phyloP scores from a whole-genome alignment of 202 grass and related monocot species.

The Carex sylvatica region DNA sequence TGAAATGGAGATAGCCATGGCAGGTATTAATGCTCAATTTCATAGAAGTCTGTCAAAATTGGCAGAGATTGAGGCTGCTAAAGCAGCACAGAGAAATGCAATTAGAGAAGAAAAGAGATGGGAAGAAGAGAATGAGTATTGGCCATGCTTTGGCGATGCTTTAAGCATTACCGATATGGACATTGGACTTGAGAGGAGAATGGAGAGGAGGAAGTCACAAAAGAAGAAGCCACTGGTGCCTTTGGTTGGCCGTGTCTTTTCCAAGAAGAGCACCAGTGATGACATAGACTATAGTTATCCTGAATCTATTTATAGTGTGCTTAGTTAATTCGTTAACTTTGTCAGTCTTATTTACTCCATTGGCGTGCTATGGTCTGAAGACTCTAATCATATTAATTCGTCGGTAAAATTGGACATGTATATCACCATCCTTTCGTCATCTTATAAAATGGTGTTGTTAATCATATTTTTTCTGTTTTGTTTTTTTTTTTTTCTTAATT shows the following conservation, averaged over 20 bases:
- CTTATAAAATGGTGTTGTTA: not conserved
- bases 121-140: constrained; percentile 56
- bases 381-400: no score
- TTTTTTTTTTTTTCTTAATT: not conserved
- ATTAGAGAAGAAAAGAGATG: constrained; percentile 34
- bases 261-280: constrained; percentile 48
- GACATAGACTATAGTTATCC: constrained; percentile 43
- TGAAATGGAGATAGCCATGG: constrained; percentile 65
- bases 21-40: constrained; percentile 64
- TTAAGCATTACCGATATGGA: constrained; percentile 56
- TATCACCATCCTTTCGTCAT: not conserved
- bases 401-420: not conserved
- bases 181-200: constrained; percentile 20
- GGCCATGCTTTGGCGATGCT: constrained; percentile 64
- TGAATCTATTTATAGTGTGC: constrained; percentile 41
- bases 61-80: constrained; percentile 57
- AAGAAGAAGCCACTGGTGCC: constrained; percentile 70
- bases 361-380: no score
- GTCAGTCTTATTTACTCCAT: no score
- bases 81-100: constrained; percentile 8
- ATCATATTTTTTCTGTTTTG: not conserved
- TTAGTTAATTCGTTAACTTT: constrained; percentile 30
- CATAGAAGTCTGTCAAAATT: constrained; percentile 54
- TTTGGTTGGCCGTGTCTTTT: constrained; percentile 58
- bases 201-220: constrained; percentile 37